These are phyloP conservation scores for Micractinium conductrix DNA, from an alignment of 139 green algal species.

Conservation along the genomic window DNA sequence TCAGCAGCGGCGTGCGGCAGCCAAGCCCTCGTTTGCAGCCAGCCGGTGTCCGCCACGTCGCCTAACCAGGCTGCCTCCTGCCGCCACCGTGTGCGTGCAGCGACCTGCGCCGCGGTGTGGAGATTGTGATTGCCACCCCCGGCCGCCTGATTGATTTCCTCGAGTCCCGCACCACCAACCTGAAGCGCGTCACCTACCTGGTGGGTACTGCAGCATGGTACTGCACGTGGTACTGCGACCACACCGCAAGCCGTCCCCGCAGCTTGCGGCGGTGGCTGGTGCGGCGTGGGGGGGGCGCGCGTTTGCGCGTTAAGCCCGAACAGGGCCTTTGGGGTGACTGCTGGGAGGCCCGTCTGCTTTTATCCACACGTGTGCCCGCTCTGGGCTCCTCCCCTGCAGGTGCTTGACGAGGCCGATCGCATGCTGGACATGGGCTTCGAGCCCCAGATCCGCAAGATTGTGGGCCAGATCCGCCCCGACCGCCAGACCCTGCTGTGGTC, in stretches of 20 bases:
- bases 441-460: slow-evolving; percentile 78
- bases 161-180: slow-evolving; percentile 71
- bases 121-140: slow-evolving; percentile 95
- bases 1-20: neutral
- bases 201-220: neutral
- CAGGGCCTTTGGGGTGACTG: no score
- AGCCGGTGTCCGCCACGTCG: no score
- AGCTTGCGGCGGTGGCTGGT: no score
- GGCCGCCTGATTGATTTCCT: slow-evolving; percentile 90
- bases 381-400: slow-evolving; percentile 16
- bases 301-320: no score
- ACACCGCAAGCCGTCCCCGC: no score
- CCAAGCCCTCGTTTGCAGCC: neutral
- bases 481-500: slow-evolving; percentile 96
- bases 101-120: slow-evolving; percentile 67
- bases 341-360: no score
- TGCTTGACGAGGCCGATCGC: slow-evolving; percentile 95
- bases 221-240: no score
- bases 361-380: neutral
- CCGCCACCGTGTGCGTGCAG: neutral
- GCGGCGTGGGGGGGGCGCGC: no score
- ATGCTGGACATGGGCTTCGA: slow-evolving; percentile 99
- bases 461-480: slow-evolving; percentile 85
- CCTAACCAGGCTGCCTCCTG: neutral
- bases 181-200: slow-evolving; percentile 86